Evolutionary conservation across 345 rosid genomes (phyloP).

Genomic region (Hibiscus syriacus): DNA sequence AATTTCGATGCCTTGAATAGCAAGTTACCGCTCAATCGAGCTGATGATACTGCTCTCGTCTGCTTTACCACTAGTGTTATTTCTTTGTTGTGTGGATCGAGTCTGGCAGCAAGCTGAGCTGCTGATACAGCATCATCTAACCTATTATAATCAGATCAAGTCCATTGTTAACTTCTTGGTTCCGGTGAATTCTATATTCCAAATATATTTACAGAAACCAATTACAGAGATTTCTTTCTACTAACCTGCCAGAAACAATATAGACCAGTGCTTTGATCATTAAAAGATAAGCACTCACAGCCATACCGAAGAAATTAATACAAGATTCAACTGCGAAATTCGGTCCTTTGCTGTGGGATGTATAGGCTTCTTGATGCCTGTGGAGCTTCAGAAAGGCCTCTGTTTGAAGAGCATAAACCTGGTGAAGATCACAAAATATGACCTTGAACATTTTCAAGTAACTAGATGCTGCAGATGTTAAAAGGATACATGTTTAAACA

Average conservation of each 20-base stretch:
- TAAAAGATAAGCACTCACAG: conserved; percentile 30
- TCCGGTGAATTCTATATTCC: background rate
- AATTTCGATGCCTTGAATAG: conserved; percentile 58
- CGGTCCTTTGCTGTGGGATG: conserved; percentile 36
- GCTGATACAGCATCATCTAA: conserved; percentile 67
- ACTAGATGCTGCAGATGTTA: background rate
- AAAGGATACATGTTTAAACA: no score
- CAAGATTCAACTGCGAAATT: conserved; percentile 30
- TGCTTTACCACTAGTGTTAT: conserved; percentile 30
- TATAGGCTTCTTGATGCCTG: conserved; percentile 55
- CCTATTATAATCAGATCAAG: conserved; percentile 24
- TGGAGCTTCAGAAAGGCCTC: conserved; percentile 52
- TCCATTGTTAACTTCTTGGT: background rate
- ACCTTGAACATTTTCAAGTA: background rate
- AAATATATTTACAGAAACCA: background rate
- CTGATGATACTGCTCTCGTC: conserved; percentile 47
- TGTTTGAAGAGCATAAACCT: conserved; percentile 60
- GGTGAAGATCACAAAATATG: background rate
- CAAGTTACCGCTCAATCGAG: conserved; percentile 63
- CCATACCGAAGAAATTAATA: conserved; percentile 40
- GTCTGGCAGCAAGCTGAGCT: conserved; percentile 54
- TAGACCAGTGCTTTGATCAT: conserved; percentile 45
- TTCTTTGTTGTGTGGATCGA: conserved; percentile 62
- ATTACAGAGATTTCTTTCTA: background rate
- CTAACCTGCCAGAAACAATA: conserved; percentile 66